phyloP scores from a whole-genome alignment of 257 asterid species.

The Apocynum venetum region DNA sequence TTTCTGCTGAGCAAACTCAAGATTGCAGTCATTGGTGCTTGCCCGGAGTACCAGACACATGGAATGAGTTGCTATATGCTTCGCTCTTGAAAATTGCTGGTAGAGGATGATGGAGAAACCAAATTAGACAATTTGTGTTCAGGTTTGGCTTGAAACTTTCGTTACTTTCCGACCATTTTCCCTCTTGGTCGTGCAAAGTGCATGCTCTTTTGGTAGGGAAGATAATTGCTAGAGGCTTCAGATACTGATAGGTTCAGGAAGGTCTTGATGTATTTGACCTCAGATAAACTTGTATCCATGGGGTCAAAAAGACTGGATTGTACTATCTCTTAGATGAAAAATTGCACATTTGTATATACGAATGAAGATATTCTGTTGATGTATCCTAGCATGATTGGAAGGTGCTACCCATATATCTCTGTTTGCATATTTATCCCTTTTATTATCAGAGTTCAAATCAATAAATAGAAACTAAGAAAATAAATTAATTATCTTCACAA shows the following conservation, averaged over 20 bases:
- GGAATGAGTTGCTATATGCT: constrained; percentile 87
- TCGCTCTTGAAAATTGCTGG: constrained; percentile 50
- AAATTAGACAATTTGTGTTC: constrained; percentile 3
- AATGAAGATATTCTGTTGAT: not conserved
- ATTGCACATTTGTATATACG: not conserved
- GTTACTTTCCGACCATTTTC: not conserved
- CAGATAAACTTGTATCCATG: not conserved
- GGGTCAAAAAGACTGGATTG: not conserved
- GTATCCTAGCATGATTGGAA: not conserved
- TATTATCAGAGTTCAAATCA: not conserved
- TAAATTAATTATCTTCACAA: not conserved
- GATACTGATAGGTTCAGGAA: not conserved
- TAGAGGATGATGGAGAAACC: constrained; percentile 49
- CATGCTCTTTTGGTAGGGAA: not conserved
- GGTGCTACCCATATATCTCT: not conserved
- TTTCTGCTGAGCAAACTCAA: constrained; percentile 43
- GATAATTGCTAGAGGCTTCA: not conserved
- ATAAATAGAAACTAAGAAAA: not conserved
- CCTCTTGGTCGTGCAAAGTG: not conserved
- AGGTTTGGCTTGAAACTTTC: not conserved
- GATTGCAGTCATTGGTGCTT: constrained; percentile 99
- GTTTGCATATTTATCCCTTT: not conserved
- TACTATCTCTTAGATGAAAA: not conserved
- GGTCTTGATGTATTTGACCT: not conserved
- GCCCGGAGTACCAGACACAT: constrained; percentile 94